Evolutionary conservation across 2,329 filamentous ascomycete genomes (phyloP).

Genomic region (Sphaerulina vaccinii): DNA sequence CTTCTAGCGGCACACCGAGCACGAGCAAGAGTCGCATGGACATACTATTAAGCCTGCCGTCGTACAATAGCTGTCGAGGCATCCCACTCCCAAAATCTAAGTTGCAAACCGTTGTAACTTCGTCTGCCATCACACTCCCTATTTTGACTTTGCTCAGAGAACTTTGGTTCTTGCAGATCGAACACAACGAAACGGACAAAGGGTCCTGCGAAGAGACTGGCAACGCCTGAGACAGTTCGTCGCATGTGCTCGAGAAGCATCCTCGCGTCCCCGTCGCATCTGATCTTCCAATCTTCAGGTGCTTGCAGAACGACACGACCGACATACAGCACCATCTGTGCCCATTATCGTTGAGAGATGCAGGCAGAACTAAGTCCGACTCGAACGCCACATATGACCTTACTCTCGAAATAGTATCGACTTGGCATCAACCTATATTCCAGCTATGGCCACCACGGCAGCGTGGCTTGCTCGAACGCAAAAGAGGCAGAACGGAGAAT

Average conservation of each 20-base stretch:
- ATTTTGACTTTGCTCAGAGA: not conserved
- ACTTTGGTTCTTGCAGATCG: not conserved
- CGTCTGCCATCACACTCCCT: not conserved
- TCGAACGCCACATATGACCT: slow-evolving; percentile 3
- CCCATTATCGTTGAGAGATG: not conserved
- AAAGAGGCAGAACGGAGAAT: slow-evolving; percentile 18
- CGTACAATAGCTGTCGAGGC: not conserved
- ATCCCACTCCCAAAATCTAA: not conserved
- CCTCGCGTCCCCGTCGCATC: not conserved
- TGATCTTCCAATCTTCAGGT: not conserved
- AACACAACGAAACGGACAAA: too few relatives aligned
- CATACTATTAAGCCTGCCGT: not conserved
- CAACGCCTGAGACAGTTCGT: too few relatives aligned
- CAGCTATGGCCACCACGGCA: slow-evolving; percentile 18
- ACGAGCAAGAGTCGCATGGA: not conserved
- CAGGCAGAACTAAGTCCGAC: not conserved
- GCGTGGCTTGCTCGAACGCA: slow-evolving; percentile 23
- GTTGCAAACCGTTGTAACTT: not conserved
- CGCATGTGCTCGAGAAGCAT: too few relatives aligned
- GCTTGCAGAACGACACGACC: not conserved
- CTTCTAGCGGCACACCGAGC: not conserved
- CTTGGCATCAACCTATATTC: not conserved
- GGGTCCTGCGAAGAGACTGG: too few relatives aligned
- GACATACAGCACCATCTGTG: too few relatives aligned
- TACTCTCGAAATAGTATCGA: not conserved